A percentile compares a stretch with the other conserved stretches of the same genome.
These are phyloP conservation scores for Waitea zeae DNA, from an alignment of 1,284 basidiomycete species.

Conservation along the genomic window DNA sequence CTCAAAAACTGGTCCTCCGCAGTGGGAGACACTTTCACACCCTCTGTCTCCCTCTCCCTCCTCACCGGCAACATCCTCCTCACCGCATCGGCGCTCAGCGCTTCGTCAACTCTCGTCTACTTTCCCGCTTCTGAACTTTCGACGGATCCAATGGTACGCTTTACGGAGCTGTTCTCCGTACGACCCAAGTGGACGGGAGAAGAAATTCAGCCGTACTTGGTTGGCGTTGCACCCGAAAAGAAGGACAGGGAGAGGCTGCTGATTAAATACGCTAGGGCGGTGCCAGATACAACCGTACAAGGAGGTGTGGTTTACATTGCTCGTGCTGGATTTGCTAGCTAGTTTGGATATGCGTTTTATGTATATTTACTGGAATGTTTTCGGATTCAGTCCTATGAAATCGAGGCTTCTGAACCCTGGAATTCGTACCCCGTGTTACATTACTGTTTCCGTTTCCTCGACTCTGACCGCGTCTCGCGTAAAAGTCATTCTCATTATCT, in stretches of 20 bases:
- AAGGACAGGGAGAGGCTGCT: constrained; percentile 80
- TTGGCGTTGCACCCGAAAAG: constrained; percentile 61
- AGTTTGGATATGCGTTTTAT: too few relatives aligned
- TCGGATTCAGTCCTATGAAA: too few relatives aligned
- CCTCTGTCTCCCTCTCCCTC: constrained; percentile 34
- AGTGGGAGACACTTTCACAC: constrained; percentile 61
- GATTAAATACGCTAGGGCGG: too few relatives aligned
- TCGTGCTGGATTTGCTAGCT: too few relatives aligned
- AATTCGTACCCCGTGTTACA: too few relatives aligned
- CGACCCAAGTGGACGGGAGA: constrained; percentile 59
- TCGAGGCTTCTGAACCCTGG: too few relatives aligned
- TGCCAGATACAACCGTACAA: too few relatives aligned
- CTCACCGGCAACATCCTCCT: constrained; percentile 42
- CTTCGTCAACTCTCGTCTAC: constrained; percentile 27
- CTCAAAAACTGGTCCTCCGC: constrained; percentile 46
- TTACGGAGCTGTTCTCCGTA: constrained; percentile 71
- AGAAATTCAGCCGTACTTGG: constrained; percentile 68
- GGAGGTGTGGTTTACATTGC: too few relatives aligned
- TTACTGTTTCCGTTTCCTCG: too few relatives aligned
- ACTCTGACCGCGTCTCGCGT: too few relatives aligned
- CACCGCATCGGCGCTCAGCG: background rate
- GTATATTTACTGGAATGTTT: too few relatives aligned
- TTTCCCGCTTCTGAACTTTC: constrained; percentile 65
- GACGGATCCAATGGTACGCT: constrained; percentile 56
- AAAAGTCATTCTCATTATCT: too few relatives aligned